Percentiles rank a stretch among this genome's conserved stretches.
Evolutionary conservation across 352 stramenopile genomes (phyloP).

Genomic region (Pythium volutum): DNA sequence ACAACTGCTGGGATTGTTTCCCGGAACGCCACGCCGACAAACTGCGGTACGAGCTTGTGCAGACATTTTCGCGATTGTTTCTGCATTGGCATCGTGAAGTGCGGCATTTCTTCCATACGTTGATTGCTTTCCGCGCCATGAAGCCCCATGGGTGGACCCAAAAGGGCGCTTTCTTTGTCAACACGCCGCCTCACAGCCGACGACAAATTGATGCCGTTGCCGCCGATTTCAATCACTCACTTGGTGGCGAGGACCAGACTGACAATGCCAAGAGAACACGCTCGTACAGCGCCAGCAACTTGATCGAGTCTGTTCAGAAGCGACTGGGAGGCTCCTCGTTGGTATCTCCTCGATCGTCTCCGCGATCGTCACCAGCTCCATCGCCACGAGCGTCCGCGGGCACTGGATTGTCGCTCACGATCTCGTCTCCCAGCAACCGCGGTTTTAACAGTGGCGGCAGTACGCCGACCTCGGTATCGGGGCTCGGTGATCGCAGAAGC

Average conservation of each 20-base stretch:
- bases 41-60: conserved; percentile 73
- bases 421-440: conserved; percentile 70
- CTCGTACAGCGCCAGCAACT: conserved; percentile 81
- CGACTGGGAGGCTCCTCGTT: conserved; percentile 66
- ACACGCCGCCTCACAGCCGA: conserved; percentile 79
- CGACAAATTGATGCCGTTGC: conserved; percentile 86
- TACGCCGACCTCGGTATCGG: conserved; percentile 57
- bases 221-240: conserved; percentile 82
- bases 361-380: conserved; percentile 51
- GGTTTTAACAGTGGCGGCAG: conserved; percentile 58
- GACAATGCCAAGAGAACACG: conserved; percentile 55
- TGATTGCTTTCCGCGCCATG: conserved; percentile 84
- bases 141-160: conserved; percentile 87
- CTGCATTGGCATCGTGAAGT: conserved; percentile 88
- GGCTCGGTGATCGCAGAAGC: conserved; percentile 41
- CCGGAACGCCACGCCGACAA: conserved; percentile 87
- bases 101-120: conserved; percentile 82
- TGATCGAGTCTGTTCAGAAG: conserved; percentile 83
- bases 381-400: conserved; percentile 40
- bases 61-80: conserved; percentile 79
- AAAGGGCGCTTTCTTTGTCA: conserved; percentile 82
- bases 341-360: conserved; percentile 51
- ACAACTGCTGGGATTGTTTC: conserved; percentile 90
- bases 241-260: conserved; percentile 60
- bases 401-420: conserved; percentile 58